A percentile compares a stretch with the other conserved stretches of the same genome.
Evolutionary conservation across 139 green algal species (phyloP).

Genomic region (Trebouxia sp.): DNA sequence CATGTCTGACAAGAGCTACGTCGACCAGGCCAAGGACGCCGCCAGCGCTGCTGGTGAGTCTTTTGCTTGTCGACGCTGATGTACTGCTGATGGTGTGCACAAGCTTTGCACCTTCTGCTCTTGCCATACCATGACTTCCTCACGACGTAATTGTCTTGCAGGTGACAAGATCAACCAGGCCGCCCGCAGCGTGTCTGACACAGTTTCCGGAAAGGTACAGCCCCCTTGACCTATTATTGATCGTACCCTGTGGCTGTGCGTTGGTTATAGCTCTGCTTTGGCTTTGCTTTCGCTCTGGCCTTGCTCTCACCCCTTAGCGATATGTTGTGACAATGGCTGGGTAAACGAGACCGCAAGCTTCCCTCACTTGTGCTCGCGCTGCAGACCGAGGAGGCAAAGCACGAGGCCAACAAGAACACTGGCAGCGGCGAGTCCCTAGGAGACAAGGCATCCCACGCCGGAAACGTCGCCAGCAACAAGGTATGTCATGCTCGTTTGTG

Average conservation of each 20-base stretch:
- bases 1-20: constrained; percentile 29
- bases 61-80: too few relatives aligned
- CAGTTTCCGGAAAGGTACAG: background rate
- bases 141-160: background rate
- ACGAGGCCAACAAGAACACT: constrained; percentile 24
- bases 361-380: too few relatives aligned
- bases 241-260: background rate
- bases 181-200: constrained; percentile 20
- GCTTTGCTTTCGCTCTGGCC: too few relatives aligned
- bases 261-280: too few relatives aligned
- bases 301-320: too few relatives aligned
- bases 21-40: constrained; percentile 23
- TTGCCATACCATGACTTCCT: too few relatives aligned
- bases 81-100: background rate
- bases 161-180: constrained; percentile 23
- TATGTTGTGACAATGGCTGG: too few relatives aligned
- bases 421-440: constrained; percentile 2
- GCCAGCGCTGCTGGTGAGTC: constrained; percentile 13
- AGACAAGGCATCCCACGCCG: constrained; percentile 24
- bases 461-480: constrained; percentile 16
- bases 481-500: too few relatives aligned
- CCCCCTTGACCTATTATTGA: background rate
- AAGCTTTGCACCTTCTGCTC: too few relatives aligned
- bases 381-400: constrained; percentile 21
- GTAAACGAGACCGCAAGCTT: too few relatives aligned